A percentile compares a stretch with the other conserved stretches of the same genome.
Evolutionary conservation across 257 asterid genomes (phyloP).

Genomic region (Schizonepeta tenuifolia): DNA sequence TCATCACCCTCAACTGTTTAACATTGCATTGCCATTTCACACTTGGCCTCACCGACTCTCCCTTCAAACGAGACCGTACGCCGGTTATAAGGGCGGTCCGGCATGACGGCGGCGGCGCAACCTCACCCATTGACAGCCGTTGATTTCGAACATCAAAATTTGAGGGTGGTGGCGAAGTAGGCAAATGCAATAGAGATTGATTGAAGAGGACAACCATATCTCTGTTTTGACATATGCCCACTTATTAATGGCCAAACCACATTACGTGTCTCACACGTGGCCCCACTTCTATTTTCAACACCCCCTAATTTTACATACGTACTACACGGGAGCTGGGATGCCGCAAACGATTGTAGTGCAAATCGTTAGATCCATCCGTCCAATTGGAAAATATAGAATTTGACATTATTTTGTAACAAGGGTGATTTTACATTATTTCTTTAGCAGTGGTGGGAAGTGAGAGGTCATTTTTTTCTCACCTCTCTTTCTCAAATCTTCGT

Average conservation of each 20-base stretch:
- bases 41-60: constrained; percentile 12
- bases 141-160: neutral
- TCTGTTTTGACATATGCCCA: constrained; percentile 23
- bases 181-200: neutral
- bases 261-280: neutral
- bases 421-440: too few relatives aligned
- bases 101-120: constrained; percentile 46
- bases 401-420: too few relatives aligned
- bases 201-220: constrained; percentile 43
- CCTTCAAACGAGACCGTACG: constrained; percentile 26
- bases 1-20: constrained; percentile 26
- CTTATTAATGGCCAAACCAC: constrained; percentile 28
- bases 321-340: too few relatives aligned
- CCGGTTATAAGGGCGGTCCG: constrained; percentile 32
- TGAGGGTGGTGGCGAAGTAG: constrained; percentile 13
- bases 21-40: constrained; percentile 39
- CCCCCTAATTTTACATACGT: too few relatives aligned
- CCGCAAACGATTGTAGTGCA: too few relatives aligned
- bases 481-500: too few relatives aligned
- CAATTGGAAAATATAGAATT: too few relatives aligned
- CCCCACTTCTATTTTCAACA: neutral
- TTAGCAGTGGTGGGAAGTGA: too few relatives aligned
- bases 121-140: constrained; percentile 36
- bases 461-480: too few relatives aligned
- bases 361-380: too few relatives aligned